Evolutionary conservation across 2,329 filamentous ascomycete species (phyloP).

Genomic region (Fusarium floridanum): DNA sequence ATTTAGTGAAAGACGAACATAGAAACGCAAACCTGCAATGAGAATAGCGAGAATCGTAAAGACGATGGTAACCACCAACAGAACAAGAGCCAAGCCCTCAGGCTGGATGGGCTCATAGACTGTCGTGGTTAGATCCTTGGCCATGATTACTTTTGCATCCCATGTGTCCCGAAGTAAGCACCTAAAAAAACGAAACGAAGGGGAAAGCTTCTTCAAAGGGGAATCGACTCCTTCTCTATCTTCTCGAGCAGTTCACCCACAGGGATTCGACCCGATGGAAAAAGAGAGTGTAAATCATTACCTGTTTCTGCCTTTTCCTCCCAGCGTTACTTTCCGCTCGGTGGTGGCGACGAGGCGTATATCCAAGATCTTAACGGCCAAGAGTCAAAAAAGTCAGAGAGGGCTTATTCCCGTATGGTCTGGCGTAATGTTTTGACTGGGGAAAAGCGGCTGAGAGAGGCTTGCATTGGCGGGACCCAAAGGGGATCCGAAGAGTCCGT

Average conservation of each 20-base stretch:
- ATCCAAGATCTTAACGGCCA: not conserved
- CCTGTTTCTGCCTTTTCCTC: not conserved
- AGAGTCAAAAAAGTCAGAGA: not conserved
- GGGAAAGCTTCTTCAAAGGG: not conserved
- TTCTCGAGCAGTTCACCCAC: not conserved
- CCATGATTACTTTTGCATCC: conserved; percentile 18
- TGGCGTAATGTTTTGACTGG: not conserved
- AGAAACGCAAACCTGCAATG: conserved; percentile 9
- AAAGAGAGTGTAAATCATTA: not conserved
- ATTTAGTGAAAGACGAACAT: not conserved
- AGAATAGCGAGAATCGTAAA: conserved; percentile 26
- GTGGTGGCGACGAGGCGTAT: not conserved
- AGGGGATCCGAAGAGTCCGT: not conserved
- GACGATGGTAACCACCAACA: conserved; percentile 24
- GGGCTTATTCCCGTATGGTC: not conserved
- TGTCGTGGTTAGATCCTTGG: conserved; percentile 31
- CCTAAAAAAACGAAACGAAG: not conserved
- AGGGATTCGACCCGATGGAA: not conserved
- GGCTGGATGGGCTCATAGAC: conserved; percentile 31
- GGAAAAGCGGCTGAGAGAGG: not conserved
- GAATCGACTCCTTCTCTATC: not conserved
- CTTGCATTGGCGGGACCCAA: not conserved
- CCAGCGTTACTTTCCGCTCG: not conserved
- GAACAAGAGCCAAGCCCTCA: conserved; percentile 26
- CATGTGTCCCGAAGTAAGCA: not conserved